These are phyloP conservation scores for Medicago arabica DNA, from an alignment of 306 rosid genomes.

Conservation along the genomic window DNA sequence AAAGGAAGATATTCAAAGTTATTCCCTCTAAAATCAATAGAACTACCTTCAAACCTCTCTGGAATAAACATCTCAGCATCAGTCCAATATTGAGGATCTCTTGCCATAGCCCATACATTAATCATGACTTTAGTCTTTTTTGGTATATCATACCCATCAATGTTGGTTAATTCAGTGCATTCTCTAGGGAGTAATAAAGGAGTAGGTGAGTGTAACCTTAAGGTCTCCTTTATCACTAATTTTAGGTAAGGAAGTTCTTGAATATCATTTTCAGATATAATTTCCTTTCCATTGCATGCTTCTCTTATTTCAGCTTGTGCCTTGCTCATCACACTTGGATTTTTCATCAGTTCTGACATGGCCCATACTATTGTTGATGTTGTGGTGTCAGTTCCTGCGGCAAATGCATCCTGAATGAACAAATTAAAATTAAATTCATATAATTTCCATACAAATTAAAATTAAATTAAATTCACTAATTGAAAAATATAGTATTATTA, in stretches of 20 bases:
- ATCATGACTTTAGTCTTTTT: not conserved
- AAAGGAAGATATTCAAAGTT: constrained; percentile 9
- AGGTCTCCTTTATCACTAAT: constrained; percentile 1
- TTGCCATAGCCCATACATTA: constrained; percentile 19
- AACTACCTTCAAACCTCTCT: constrained; percentile 11
- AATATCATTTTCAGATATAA: not conserved
- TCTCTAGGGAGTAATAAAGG: constrained; percentile 24
- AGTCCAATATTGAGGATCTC: constrained; percentile 40
- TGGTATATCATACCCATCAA: constrained; percentile 2
- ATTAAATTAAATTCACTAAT: not conserved
- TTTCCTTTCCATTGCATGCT: not conserved
- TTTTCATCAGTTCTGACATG: constrained; percentile 1
- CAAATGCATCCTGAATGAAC: constrained; percentile 12
- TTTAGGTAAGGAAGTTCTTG: not conserved
- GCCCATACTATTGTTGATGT: constrained; percentile 16
- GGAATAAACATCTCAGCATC: constrained; percentile 21
- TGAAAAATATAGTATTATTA: too few species aligned
- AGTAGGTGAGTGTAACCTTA: not conserved
- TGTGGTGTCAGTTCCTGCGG: constrained; percentile 17
- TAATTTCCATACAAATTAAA: not conserved
- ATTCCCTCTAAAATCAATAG: not conserved
- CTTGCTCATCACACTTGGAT: not conserved
- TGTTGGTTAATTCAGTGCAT: not conserved
- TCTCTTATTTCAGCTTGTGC: not conserved
- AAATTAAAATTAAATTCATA: not conserved